phyloP scores from a whole-genome alignment of 148 eudicot species.

The Chenopodium album region DNA sequence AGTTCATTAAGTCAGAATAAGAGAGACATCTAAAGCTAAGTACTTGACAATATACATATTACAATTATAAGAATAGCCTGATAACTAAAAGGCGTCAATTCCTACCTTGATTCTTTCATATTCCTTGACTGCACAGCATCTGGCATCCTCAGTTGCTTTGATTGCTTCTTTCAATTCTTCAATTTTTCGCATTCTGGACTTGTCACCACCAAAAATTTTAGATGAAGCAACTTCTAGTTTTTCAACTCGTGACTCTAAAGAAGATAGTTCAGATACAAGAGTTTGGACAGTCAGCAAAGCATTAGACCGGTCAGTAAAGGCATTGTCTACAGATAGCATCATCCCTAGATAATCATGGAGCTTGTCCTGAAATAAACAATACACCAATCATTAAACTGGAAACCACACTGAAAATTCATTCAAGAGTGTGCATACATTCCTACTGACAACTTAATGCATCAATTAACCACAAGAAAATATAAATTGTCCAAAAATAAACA shows the following conservation, averaged over 20 bases:
- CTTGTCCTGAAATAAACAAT: conserved; percentile 65
- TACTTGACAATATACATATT: neutral
- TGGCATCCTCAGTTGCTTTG: conserved; percentile 84
- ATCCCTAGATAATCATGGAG: conserved; percentile 96
- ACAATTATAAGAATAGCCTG: neutral
- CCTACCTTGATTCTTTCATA: conserved; percentile 90
- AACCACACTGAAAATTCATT: neutral
- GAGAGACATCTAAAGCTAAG: neutral
- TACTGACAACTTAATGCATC: neutral
- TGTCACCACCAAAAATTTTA: conserved; percentile 95
- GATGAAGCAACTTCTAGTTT: conserved; percentile 92
- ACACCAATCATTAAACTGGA: neutral
- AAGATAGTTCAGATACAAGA: conserved; percentile 68
- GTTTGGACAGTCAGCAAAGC: conserved; percentile 97
- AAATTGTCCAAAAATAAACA: neutral
- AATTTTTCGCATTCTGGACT: conserved; percentile 79
- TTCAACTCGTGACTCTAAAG: conserved; percentile 71
- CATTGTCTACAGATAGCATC: conserved; percentile 92
- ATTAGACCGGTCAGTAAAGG: conserved; percentile 86
- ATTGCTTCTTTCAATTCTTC: conserved; percentile 84
- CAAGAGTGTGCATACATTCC: neutral
- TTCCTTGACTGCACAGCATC: conserved; percentile 71
- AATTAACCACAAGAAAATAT: neutral
- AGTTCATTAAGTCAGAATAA: neutral
- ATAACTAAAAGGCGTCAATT: conserved; percentile 1